Base-by-base conservation (phyloP, 2,329 filamentous ascomycete species). In the Ceratocystis destructans region DNA sequence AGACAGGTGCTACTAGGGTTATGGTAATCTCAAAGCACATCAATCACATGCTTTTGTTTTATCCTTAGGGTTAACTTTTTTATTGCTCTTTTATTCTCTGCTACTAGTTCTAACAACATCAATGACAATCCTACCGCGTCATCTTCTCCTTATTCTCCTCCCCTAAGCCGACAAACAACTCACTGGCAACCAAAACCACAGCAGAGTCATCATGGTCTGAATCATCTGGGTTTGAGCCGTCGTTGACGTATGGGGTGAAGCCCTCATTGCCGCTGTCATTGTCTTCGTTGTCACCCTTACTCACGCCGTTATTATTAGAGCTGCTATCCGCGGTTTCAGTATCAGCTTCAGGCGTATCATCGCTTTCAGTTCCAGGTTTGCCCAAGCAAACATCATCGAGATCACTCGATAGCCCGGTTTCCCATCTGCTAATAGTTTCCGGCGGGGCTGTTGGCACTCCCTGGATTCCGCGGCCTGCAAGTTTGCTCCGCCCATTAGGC, bases 221-320 rank as follows among this genome's bases (percentile, higher is more conserved):
- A 17, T 59, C 53, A 17, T 59, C 53, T 6, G 28, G 53, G 12
- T 20, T 31, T 25, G 28, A 59, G 10, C 25, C 25, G 28, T 59
- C 53, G 28, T 59, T 31, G 15, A 33, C 22, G 25, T 22, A 17
- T 10, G 53, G 53, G 6, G 53, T 59, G 28, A 59, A 10, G 5
- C 53, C 53, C 22, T 59, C 53, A 31, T 59, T 59, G 28, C 53
- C 53, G 17, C 53, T 59, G 53, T 59, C 53, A 31, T 59, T 31
- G 28, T 59, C 53, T n/a, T 25, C 48, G 22, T 53, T 15, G 20
- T 53, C 8, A 8, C 5, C 8, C 20, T 53, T 20, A 3, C 48
- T 53, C 20, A 25, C 22, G 48, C 25, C 48, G 12, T 53, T 28
- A 25, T 53, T 53, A 15, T 28, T 8, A 10, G 48, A 3, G 48